Evolutionary conservation across 371 early-diverging fungal species (phyloP), one percentile per base, ranked within the genome.

Genomic region (Rhizopus microsporus): DNA sequence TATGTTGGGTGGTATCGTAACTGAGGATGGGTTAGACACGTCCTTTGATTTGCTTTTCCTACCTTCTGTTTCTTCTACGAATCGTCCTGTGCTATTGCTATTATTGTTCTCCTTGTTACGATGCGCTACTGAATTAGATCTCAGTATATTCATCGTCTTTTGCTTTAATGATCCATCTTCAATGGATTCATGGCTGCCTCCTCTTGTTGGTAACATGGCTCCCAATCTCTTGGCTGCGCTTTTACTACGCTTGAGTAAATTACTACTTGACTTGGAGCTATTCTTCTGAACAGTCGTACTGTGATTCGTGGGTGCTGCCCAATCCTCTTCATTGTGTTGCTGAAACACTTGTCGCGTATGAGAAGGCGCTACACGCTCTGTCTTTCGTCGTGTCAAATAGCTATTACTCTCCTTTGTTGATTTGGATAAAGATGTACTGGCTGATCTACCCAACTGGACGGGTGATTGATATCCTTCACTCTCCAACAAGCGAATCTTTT

Each of bases 281-380:
- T 33, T 62, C 13, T 49, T 57, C 6, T 48, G 54, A 5, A 34
- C 16, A n/a, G 12, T 7, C 3, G 10, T 31, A n/a, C 8, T 57
- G 43, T 40, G n/a, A 47, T 29, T 45, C 34, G 54, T 32, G 3
- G 61, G 57, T 23, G 60, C 51, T 16, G 65, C 65, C 56, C 60
- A 60, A 48, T 60, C 60, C 1, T 32, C 23, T 6, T 51, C 43
- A 9, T 49, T 10, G 16, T 46, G 46, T 34, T 17, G 38, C 15
- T 49, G 54, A 29, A 47, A 56, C n/a, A 43, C 30, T 15, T 62
- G 46, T 4, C 59, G 64, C 6, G 29, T 49, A 48, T 65, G 57
- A 7, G 61, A 60, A 16, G 66, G 61, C 0, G 61, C 61, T 1
- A 65, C 61, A 37, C 67, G 67, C 29, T 67, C 67, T 9, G 67